A percentile compares a stretch with the other conserved stretches of the same genome.
phyloP scores from a whole-genome alignment of 2,329 filamentous ascomycete genomes.

The Mariannaea elegans region DNA sequence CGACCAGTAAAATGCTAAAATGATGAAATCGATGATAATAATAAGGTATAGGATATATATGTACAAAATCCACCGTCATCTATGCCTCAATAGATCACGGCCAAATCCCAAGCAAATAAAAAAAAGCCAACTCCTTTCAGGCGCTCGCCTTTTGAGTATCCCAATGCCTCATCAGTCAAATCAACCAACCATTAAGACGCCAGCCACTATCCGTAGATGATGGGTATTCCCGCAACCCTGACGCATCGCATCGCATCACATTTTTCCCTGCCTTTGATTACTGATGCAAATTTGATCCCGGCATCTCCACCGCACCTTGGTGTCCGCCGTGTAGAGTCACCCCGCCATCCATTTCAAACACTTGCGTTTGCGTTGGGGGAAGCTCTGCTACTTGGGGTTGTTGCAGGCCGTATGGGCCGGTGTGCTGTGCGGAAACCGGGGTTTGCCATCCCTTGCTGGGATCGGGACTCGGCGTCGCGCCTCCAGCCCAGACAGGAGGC shows the following conservation, averaged over 20 bases:
- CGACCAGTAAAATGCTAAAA: no score
- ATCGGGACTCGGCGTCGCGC: constrained; percentile 9
- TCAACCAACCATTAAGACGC: background rate
- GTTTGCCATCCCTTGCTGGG: background rate
- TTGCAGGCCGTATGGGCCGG: constrained; percentile 14
- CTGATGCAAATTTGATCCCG: no score
- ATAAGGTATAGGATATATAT: background rate
- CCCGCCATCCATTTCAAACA: constrained; percentile 37
- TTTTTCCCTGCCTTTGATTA: no score
- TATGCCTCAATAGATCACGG: background rate
- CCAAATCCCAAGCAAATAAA: background rate
- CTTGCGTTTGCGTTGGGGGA: background rate
- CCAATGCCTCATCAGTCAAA: background rate
- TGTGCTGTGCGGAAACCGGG: background rate
- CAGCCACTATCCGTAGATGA: background rate
- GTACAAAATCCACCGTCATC: background rate
- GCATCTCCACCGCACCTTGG: background rate
- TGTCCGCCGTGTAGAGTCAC: background rate
- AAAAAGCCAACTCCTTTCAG: background rate
- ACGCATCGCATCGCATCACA: background rate
- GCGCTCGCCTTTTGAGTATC: background rate
- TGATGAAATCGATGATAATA: no score
- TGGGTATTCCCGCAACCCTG: background rate
- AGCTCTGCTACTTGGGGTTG: background rate
- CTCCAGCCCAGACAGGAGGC: background rate